Evolutionary conservation across 805 yeast genomes (phyloP).

Genomic region (Metschnikowia cerradonensis): DNA sequence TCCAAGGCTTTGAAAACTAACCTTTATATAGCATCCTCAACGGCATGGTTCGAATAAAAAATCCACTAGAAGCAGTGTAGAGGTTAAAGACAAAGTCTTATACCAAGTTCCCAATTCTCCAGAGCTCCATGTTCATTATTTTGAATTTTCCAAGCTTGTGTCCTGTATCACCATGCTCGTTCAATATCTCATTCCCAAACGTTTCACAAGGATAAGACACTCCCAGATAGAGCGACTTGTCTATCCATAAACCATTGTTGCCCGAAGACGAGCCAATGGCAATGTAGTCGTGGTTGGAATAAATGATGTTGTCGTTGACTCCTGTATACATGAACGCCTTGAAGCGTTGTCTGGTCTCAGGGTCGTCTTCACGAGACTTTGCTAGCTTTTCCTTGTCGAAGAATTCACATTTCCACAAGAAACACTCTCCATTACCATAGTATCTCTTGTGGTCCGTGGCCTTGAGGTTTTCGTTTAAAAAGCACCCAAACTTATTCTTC

Average conservation of each 20-base stretch:
- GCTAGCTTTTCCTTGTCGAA: conserved; percentile 19
- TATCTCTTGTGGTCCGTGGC: conserved; percentile 70
- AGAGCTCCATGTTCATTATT: conserved; percentile 74
- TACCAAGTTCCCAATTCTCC: conserved; percentile 60
- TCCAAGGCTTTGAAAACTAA: conserved; percentile 1
- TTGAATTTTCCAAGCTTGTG: conserved; percentile 53
- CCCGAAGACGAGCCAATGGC: conserved; percentile 93
- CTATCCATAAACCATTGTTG: conserved; percentile 87
- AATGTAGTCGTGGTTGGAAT: conserved; percentile 71
- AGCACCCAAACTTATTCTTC: conserved; percentile 72
- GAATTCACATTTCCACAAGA: conserved; percentile 75
- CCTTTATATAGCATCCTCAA: conserved; percentile 43
- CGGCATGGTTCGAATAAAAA: conserved; percentile 35
- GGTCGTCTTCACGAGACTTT: conserved; percentile 8
- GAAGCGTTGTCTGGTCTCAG: conserved; percentile 36
- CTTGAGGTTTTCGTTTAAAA: conserved; percentile 65
- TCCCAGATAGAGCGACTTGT: conserved; percentile 68
- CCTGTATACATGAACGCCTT: conserved; percentile 88
- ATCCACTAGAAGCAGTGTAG: neutral
- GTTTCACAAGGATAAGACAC: conserved; percentile 77
- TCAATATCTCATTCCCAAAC: conserved; percentile 81
- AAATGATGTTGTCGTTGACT: conserved; percentile 76
- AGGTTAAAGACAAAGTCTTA: neutral
- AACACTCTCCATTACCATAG: conserved; percentile 94
- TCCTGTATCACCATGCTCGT: conserved; percentile 18